Evolutionary conservation across 1,284 basidiomycete genomes (phyloP).

Genomic region (Ceratobasidium sp.): DNA sequence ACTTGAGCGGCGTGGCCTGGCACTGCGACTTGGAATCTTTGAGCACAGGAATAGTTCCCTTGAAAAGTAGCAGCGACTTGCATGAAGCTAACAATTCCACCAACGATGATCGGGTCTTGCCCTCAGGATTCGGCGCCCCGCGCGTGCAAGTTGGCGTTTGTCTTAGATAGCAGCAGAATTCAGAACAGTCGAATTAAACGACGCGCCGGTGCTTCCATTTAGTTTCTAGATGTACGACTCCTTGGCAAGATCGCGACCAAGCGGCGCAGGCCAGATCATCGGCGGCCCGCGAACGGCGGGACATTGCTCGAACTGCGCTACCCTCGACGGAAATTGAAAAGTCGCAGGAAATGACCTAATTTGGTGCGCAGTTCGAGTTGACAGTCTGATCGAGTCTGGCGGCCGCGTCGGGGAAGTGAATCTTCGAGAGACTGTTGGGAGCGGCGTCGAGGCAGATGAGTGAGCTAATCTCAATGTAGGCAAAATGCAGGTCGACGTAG

Average conservation of each 20-base stretch:
- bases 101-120: slow-evolving; percentile 99
- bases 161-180: slow-evolving; percentile 98
- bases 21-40: slow-evolving; percentile 92
- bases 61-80: slow-evolving; percentile 99
- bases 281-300: slow-evolving; percentile 94
- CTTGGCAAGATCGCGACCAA: slow-evolving; percentile 97
- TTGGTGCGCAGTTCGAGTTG: slow-evolving; percentile 97
- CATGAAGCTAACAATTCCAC: slow-evolving; percentile 99
- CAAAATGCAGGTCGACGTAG: slow-evolving; percentile 97
- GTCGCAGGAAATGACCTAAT: slow-evolving; percentile 98
- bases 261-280: slow-evolving; percentile 97
- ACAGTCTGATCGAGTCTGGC: slow-evolving; percentile 99
- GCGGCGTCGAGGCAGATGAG: slow-evolving; percentile 92
- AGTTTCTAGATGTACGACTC: slow-evolving; percentile 99
- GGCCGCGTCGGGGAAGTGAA: slow-evolving; percentile 99
- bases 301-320: slow-evolving; percentile 61
- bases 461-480: slow-evolving; percentile 99
- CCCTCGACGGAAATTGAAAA: slow-evolving; percentile 69
- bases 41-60: slow-evolving; percentile 97
- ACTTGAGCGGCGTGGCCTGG: slow-evolving; percentile 89
- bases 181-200: slow-evolving; percentile 96
- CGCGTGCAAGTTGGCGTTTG: slow-evolving; percentile 95
- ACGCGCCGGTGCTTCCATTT: slow-evolving; percentile 96
- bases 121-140: slow-evolving; percentile 80
- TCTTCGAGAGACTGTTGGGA: slow-evolving; percentile 76